Base-by-base conservation (phyloP, 306 rosid species). In the Lithocarpus polystachyus region DNA sequence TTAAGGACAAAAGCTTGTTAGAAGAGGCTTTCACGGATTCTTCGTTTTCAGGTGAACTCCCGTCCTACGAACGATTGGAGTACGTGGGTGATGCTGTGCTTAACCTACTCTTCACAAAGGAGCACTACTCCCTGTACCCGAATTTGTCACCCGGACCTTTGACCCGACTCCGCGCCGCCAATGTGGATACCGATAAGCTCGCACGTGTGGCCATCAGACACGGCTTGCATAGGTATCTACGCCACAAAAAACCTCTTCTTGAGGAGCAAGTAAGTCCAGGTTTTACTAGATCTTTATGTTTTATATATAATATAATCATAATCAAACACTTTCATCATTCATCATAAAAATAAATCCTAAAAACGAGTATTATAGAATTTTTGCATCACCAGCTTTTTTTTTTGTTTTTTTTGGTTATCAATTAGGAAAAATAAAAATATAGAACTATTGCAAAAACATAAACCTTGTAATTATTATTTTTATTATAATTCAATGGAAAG, bases 161-260 rank as follows among this genome's bases (percentile, higher is more conserved):
- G 79, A 91, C 97, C 20, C 86, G 79, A 4, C 86, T 91, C 29
- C 84, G 92, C 0, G 87, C 97, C 0, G 79, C 86, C n/a, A 89
- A 91, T 23, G 93, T 91, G 0, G 90, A 91, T 61, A 81, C 90
- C 0, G 97, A 91, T 68, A 91, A 91, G 73, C 90, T 89, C 5
- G 90, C 93, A 1, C 92, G 97, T 12, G 92, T 83, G 10, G 88
- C 91, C 0, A 11, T 89, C 26, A 78, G 60, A 15, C 93, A 88
- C 26, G 89, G 82, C 1, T 54, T 91, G n/a, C 86, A 91, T 67
- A 83, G 77, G 0, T 89, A 79, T 62, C 70, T 91, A 4, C 86
- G 90, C 26, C 93, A 88, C 80, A 89, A 75, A 75, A 88, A 81
- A 17, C 80, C 89, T 3, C 52, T 65, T 1, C 90, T 89, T 31